Evolutionary conservation across 768 basidiomycete species (phyloP).

Genomic region (Termitomyces titanicus): DNA sequence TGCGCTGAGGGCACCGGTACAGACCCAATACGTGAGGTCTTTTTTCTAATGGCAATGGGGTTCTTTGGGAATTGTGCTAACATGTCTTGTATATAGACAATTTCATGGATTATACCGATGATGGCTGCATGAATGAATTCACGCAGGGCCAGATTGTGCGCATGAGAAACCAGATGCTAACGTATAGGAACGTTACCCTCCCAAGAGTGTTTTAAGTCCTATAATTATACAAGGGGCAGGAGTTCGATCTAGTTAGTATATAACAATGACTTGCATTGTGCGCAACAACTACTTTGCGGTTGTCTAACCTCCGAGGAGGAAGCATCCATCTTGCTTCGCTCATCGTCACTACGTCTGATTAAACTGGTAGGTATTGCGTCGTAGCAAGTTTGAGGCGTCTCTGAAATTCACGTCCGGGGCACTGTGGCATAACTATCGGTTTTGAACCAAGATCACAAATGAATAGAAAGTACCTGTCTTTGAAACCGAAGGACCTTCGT

Average conservation of each 20-base stretch:
- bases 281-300: neutral
- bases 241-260: neutral
- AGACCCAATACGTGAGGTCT: conserved; percentile 30
- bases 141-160: conserved; percentile 38
- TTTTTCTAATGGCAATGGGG: neutral
- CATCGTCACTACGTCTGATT: neutral
- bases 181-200: conserved; percentile 34
- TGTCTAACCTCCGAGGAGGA: neutral
- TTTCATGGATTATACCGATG: conserved; percentile 47
- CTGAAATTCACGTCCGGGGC: neutral
- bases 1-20: conserved; percentile 26
- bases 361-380: neutral
- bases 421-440: neutral
- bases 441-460: neutral
- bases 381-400: neutral
- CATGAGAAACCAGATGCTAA: conserved; percentile 32
- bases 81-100: conserved; percentile 23
- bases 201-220: conserved; percentile 11
- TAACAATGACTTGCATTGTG: conserved; percentile 2
- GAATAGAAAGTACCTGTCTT: conserved; percentile 8
- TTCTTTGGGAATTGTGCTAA: neutral
- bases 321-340: neutral
- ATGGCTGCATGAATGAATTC: conserved; percentile 44
- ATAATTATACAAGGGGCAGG: neutral
- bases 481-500: conserved; percentile 46